phyloP scores from a whole-genome alignment of 192 early-diverging fungal genomes.

The Entrophospora sp. region DNA sequence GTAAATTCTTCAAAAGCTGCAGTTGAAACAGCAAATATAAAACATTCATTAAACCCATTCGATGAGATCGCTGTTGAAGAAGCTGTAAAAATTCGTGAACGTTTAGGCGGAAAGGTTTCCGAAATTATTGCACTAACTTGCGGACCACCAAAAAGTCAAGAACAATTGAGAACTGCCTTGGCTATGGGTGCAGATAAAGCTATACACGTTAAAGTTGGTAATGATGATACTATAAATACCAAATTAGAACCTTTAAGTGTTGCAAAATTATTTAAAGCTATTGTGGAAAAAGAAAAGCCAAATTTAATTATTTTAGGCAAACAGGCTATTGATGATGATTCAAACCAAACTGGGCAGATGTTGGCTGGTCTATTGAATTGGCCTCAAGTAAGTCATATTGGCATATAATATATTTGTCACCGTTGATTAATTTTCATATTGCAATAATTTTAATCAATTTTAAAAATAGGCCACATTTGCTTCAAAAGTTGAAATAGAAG shows the following conservation, averaged over 20 bases:
- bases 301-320: constrained; percentile 94
- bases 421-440: too few species aligned
- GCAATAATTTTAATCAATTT: too few species aligned
- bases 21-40: constrained; percentile 87
- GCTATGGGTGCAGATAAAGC: constrained; percentile 97
- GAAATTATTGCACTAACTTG: constrained; percentile 87
- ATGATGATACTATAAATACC: constrained; percentile 31
- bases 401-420: too few species aligned
- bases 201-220: constrained; percentile 82
- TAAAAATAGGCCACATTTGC: constrained; percentile 98
- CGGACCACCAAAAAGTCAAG: constrained; percentile 81
- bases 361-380: constrained; percentile 89
- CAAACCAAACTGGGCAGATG: constrained; percentile 98
- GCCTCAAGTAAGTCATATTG: constrained; percentile 74
- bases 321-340: constrained; percentile 98
- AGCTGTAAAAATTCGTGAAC: constrained; percentile 89
- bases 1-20: constrained; percentile 78
- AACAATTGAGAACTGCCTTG: constrained; percentile 89
- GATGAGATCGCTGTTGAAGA: constrained; percentile 99
- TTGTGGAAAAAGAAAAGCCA: constrained; percentile 84
- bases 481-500: constrained; percentile 79
- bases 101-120: constrained; percentile 44
- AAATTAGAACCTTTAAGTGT: constrained; percentile 80
- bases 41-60: constrained; percentile 99
- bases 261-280: constrained; percentile 87